Percentiles rank a stretch among this genome's conserved stretches.
phyloP scores from a whole-genome alignment of 176 grass and related monocot species.

The Bromus sterilis region DNA sequence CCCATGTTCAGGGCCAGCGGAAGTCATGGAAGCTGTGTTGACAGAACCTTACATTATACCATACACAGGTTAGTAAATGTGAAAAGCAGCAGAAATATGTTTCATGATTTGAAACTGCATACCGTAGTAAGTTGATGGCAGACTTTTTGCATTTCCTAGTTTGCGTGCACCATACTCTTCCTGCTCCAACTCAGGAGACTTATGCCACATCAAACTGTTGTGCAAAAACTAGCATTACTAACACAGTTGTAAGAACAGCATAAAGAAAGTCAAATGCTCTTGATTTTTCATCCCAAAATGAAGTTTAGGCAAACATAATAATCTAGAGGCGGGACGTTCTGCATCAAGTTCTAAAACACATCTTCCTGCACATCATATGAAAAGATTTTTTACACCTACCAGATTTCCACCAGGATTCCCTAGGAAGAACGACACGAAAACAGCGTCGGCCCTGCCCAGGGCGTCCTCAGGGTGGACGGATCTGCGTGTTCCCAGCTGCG shows the following conservation, averaged over 20 bases:
- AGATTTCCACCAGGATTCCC: neutral
- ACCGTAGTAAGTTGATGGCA: slow-evolving; percentile 53
- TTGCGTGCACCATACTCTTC: slow-evolving; percentile 38
- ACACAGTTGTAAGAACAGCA: neutral
- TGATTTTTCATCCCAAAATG: neutral
- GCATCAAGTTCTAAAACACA: neutral
- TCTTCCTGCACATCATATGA: neutral
- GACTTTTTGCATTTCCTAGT: slow-evolving; percentile 48
- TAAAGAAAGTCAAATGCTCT: neutral
- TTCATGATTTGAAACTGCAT: slow-evolving; percentile 23
- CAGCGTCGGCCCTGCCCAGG: no score
- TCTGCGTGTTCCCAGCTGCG: no score
- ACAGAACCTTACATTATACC: slow-evolving; percentile 26
- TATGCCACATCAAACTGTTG: slow-evolving; percentile 59
- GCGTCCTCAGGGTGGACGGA: no score
- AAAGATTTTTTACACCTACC: neutral
- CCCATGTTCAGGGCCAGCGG: slow-evolving; percentile 53
- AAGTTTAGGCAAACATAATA: neutral
- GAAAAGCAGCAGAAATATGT: neutral
- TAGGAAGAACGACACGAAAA: no score
- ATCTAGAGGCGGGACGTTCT: neutral
- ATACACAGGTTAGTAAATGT: slow-evolving; percentile 19
- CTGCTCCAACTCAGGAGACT: slow-evolving; percentile 35
- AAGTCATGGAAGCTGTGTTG: slow-evolving; percentile 25
- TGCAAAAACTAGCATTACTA: slow-evolving; percentile 16